phyloP scores from a whole-genome alignment of 148 eudicot species.

The Spergularia marina region DNA sequence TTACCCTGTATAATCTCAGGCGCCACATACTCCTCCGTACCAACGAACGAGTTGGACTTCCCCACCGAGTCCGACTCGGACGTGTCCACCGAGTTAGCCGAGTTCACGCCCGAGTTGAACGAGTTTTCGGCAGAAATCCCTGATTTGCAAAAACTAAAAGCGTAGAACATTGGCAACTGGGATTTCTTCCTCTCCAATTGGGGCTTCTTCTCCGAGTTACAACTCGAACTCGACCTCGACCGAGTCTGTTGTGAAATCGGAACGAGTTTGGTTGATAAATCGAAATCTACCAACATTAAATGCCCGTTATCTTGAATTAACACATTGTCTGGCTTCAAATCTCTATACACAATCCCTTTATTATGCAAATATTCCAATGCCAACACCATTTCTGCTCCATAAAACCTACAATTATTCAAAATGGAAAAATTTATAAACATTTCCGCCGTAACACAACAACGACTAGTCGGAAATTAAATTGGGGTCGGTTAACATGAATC shows the following conservation, averaged over 20 bases:
- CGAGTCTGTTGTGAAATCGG: slow-evolving; percentile 37
- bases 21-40: slow-evolving; percentile 92
- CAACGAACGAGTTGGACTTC: slow-evolving; percentile 81
- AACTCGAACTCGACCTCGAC: neutral
- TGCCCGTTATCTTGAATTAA: slow-evolving; percentile 78
- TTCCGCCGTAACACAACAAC: too few species aligned
- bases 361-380: slow-evolving; percentile 83
- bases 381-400: slow-evolving; percentile 75
- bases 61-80: slow-evolving; percentile 37
- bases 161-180: slow-evolving; percentile 6
- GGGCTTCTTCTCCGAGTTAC: slow-evolving; percentile 11
- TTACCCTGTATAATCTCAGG: slow-evolving; percentile 67
- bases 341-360: slow-evolving; percentile 79
- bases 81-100: slow-evolving; percentile 23
- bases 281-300: slow-evolving; percentile 87
- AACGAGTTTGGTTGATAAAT: slow-evolving; percentile 67
- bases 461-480: too few species aligned
- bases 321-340: slow-evolving; percentile 83
- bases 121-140: slow-evolving; percentile 45
- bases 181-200: slow-evolving; percentile 25
- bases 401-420: slow-evolving; percentile 45
- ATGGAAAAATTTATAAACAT: neutral
- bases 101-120: slow-evolving; percentile 8
- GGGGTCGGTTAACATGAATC: too few species aligned
- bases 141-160: slow-evolving; percentile 45